phyloP scores from a whole-genome alignment of 805 yeast species.

The Ogataea paradorogensis region DNA sequence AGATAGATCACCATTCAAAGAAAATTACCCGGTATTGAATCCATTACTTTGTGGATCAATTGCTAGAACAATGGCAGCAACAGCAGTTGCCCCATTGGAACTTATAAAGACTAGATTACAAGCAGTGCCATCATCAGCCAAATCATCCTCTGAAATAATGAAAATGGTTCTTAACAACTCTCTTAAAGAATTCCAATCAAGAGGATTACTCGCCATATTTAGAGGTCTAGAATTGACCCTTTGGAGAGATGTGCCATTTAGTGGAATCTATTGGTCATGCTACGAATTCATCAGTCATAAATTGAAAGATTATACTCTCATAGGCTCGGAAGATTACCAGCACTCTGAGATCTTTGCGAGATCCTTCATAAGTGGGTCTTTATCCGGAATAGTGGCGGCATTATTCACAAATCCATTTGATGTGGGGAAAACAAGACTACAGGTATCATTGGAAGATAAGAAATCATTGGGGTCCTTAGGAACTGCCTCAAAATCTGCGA shows the following conservation, averaged over 20 bases:
- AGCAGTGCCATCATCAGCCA: constrained; percentile 61
- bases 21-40: constrained; percentile 41
- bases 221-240: constrained; percentile 84
- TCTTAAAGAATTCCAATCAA: constrained; percentile 41
- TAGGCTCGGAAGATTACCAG: constrained; percentile 18
- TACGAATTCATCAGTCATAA: constrained; percentile 53
- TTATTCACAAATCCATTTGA: constrained; percentile 91
- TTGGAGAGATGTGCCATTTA: constrained; percentile 97
- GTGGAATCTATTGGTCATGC: constrained; percentile 91
- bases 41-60: constrained; percentile 84
- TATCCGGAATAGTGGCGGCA: constrained; percentile 85
- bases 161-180: constrained; percentile 39
- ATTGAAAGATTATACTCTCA: constrained; percentile 27
- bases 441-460: constrained; percentile 48
- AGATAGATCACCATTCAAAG: constrained; percentile 61
- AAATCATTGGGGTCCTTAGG: constrained; percentile 11
- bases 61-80: constrained; percentile 81
- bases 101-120: constrained; percentile 84
- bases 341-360: constrained; percentile 45
- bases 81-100: constrained; percentile 84
- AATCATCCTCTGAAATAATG: constrained; percentile 41
- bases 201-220: constrained; percentile 68
- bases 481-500: constrained; percentile 12
- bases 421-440: constrained; percentile 93
- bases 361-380: constrained; percentile 77